Evolutionary conservation across 352 stramenopile species (phyloP).

Genomic region (Poterioochromonas sp.): DNA sequence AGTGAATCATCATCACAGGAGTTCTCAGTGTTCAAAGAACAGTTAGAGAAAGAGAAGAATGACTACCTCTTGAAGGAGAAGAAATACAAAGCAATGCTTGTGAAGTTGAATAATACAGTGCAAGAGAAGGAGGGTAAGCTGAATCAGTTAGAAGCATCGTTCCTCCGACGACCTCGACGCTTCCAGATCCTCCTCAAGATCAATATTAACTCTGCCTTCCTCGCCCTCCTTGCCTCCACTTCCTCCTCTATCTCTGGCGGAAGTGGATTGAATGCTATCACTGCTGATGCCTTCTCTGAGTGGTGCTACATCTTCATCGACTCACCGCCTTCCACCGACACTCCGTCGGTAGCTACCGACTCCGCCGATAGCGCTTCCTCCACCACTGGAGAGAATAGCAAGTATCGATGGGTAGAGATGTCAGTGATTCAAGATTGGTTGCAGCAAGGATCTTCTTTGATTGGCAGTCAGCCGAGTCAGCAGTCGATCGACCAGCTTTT

Average conservation of each 20-base stretch:
- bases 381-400: neutral
- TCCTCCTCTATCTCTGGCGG: too few relatives aligned
- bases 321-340: neutral
- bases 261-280: neutral
- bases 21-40: neutral
- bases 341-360: neutral
- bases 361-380: neutral
- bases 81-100: neutral
- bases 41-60: neutral
- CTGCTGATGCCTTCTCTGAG: neutral
- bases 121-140: neutral
- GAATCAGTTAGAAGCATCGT: constrained; percentile 2
- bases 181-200: neutral
- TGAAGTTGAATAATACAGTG: neutral
- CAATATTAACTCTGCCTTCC: neutral
- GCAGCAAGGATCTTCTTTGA: neutral
- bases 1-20: neutral
- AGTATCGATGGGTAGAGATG: neutral
- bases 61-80: neutral
- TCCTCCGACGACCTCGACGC: neutral
- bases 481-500: neutral
- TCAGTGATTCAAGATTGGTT: neutral
- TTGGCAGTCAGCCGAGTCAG: neutral
- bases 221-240: neutral
- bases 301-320: neutral